Conservation (phyloP, 352 stramenopile species). For the Phytophthora pluvialis region DNA sequence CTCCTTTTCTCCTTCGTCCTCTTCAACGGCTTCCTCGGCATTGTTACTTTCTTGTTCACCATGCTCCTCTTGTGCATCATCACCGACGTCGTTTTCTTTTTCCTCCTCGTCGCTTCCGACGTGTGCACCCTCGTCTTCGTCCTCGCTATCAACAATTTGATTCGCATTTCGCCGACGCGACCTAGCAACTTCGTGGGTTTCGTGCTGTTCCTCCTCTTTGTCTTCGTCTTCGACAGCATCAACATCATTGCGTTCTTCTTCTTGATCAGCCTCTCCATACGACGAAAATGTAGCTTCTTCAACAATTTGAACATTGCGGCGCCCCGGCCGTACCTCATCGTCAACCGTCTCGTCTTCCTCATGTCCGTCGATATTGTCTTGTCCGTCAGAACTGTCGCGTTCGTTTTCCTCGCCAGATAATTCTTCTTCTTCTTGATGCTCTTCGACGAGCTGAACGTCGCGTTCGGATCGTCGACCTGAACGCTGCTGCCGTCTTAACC, state of each 20-base stretch:
- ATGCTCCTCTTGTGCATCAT: slow-evolving; percentile 15
- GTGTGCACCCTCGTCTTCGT: slow-evolving; percentile 24
- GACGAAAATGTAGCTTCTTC: slow-evolving; percentile 31
- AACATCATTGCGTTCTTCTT: slow-evolving; percentile 3
- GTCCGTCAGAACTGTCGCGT: background rate
- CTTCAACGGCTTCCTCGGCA: slow-evolving; percentile 14
- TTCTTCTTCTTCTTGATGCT: slow-evolving; percentile 28
- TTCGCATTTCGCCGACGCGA: slow-evolving; percentile 38
- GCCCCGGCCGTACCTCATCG: slow-evolving; percentile 17
- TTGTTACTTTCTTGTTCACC: slow-evolving; percentile 8
- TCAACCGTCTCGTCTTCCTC: slow-evolving; percentile 33
- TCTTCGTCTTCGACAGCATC: slow-evolving; percentile 13
- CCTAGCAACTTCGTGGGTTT: slow-evolving; percentile 14
- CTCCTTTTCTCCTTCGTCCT: slow-evolving; percentile 31
- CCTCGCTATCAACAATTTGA: slow-evolving; percentile 46
- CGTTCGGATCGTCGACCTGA: slow-evolving; percentile 21
- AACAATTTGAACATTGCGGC: slow-evolving; percentile 30
- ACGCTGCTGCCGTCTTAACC: slow-evolving; percentile 23
- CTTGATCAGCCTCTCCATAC: slow-evolving; percentile 24
- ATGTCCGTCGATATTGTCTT: slow-evolving; percentile 17
- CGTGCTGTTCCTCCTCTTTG: slow-evolving; percentile 15
- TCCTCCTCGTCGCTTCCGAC: slow-evolving; percentile 26
- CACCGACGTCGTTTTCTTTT: slow-evolving; percentile 9
- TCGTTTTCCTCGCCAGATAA: slow-evolving; percentile 26
- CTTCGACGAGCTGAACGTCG: slow-evolving; percentile 32